phyloP scores from a whole-genome alignment of 2,329 filamentous ascomycete genomes.

The Trichoderma sp. region DNA sequence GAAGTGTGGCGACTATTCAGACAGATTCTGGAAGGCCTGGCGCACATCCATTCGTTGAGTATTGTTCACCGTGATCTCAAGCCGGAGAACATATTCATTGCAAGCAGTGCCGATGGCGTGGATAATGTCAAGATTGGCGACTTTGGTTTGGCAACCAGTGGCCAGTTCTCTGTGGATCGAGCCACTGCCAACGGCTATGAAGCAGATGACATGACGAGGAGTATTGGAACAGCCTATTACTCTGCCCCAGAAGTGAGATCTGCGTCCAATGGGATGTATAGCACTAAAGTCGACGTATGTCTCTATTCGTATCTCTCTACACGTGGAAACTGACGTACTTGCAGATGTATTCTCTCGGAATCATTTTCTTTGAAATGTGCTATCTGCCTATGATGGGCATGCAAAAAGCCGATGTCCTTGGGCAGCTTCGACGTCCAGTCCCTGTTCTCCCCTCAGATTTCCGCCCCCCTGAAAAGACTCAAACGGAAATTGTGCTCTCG shows the following conservation, averaged over 20 bases:
- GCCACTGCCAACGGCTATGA: slow-evolving; percentile 41
- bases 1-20: slow-evolving; percentile 89
- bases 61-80: slow-evolving; percentile 97
- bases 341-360: slow-evolving; percentile 91
- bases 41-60: slow-evolving; percentile 83
- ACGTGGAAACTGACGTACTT: neutral
- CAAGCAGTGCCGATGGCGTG: slow-evolving; percentile 63
- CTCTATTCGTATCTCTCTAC: neutral
- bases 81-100: slow-evolving; percentile 94
- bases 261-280: slow-evolving; percentile 72
- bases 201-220: slow-evolving; percentile 65
- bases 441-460: slow-evolving; percentile 74
- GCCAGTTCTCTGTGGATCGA: slow-evolving; percentile 68
- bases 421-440: slow-evolving; percentile 64
- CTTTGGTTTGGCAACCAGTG: slow-evolving; percentile 90
- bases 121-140: slow-evolving; percentile 96
- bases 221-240: slow-evolving; percentile 79
- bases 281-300: slow-evolving; percentile 85
- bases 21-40: slow-evolving; percentile 85
- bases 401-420: slow-evolving; percentile 63
- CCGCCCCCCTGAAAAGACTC: slow-evolving; percentile 64
- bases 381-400: slow-evolving; percentile 65
- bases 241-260: slow-evolving; percentile 89
- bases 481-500: slow-evolving; percentile 75
- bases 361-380: slow-evolving; percentile 99